Evolutionary conservation across 2,329 filamentous ascomycete species (phyloP), one percentile per base, ranked within the genome.

Genomic region (Emergomyces orientalis): DNA sequence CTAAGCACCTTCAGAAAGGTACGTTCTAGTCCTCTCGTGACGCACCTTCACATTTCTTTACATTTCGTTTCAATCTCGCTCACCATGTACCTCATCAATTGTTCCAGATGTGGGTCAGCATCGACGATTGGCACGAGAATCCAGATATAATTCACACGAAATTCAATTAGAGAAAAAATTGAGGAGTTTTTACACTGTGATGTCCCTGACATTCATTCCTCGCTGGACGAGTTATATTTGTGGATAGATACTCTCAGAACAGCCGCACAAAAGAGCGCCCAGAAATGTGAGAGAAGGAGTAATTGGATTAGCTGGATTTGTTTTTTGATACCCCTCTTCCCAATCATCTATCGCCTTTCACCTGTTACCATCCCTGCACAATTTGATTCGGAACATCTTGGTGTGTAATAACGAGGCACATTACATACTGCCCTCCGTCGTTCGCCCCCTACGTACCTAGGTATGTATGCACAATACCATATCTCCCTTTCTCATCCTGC

Each of bases 71-170:
- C 55, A 41, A 64, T 61, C 63, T 6, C 17, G 30, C 51, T 54
- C 17, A 54, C 30, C 19, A 9, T 32, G 17, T 54, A 34, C 27
- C 32, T 54, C 14, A n/a, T n/a, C 7, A 34, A 14, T 54, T n/a
- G 27, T 32, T 68, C 63, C 74, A 96, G 93, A 99, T 99, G 94
- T 97, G 94, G 91, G 94, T 99, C 72, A 96, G 91, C 78, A 93
- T 96, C 74, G 94, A 97, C 74, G 94, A 99, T 81, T 99, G 94
- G 94, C 94, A 99, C 76, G 94, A 99, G 83, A 96, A 99, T 74
- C 94, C 94, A 22, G 93, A 99, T 73, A 94, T 99, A 71, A 97
- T 99, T 74, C 93, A 97, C 78, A 94, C 91, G 73, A 97, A 96
- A 78, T 96, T 97, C 77, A 92, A 91, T 71, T 97, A 82, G 37